phyloP scores from a whole-genome alignment of 1,284 basidiomycete species.

The Moesziomyces parantarcticus region DNA sequence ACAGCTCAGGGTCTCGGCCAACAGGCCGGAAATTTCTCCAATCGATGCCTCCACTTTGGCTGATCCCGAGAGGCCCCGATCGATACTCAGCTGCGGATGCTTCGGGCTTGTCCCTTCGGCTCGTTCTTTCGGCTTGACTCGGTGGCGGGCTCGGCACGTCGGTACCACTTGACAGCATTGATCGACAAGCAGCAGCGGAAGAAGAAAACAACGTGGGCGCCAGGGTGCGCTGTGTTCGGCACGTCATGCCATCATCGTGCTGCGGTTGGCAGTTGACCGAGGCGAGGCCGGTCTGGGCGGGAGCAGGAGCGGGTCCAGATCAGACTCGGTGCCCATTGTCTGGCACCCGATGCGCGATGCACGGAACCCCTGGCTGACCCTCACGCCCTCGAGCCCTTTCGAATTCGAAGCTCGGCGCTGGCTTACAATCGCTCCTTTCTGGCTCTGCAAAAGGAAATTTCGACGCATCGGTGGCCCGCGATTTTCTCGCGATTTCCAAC shows the following conservation, averaged over 20 bases:
- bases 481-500: background rate
- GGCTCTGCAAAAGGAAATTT: background rate
- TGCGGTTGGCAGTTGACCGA: no score
- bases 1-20: no score
- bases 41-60: no score
- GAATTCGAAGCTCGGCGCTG: background rate
- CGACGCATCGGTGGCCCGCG: constrained; percentile 1
- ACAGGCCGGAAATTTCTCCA: no score
- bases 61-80: no score
- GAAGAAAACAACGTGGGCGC: background rate
- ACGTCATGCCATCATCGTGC: background rate
- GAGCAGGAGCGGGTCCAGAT: background rate
- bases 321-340: background rate
- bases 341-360: background rate
- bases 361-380: background rate
- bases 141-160: background rate
- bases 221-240: background rate
- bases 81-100: no score
- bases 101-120: no score
- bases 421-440: background rate
- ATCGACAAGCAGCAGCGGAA: background rate
- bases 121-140: background rate
- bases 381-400: no score
- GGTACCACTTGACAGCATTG: background rate
- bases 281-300: no score